Percentiles rank a stretch among this genome's conserved stretches.
Conservation (phyloP, 345 rosid species). For the Syzygium grande region DNA sequence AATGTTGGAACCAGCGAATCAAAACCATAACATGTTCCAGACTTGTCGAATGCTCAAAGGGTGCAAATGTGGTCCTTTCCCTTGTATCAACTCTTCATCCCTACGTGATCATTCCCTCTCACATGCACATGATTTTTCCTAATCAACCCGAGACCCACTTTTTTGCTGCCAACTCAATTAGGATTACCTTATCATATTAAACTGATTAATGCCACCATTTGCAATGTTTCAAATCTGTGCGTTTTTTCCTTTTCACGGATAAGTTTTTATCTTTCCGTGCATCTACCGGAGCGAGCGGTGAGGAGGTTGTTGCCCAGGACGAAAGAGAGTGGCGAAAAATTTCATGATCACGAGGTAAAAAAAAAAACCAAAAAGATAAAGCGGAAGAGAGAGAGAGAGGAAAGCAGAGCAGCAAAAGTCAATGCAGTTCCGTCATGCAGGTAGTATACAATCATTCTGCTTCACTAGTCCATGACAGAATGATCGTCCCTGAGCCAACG, state of each 20-base stretch:
- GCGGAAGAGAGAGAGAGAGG: neutral
- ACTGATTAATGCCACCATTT: neutral
- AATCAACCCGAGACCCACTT: neutral
- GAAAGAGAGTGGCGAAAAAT: neutral
- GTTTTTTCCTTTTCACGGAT: neutral
- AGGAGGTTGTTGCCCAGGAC: neutral
- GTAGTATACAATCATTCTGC: slow-evolving; percentile 9
- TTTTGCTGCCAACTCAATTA: neutral
- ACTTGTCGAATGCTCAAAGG: neutral
- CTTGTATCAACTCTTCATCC: neutral
- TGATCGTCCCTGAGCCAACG: slow-evolving; percentile 6
- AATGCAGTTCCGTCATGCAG: slow-evolving; percentile 3
- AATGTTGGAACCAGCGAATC: neutral
- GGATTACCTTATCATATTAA: neutral
- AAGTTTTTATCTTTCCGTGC: neutral
- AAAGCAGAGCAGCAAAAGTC: neutral
- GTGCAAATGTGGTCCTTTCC: neutral
- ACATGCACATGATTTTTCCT: neutral
- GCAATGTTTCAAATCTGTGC: neutral
- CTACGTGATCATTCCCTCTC: neutral
- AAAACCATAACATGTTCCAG: neutral
- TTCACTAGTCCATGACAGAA: slow-evolving; percentile 13
- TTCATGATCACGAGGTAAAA: neutral
- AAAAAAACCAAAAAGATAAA: neutral
- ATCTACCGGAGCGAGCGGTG: neutral